Conservation (phyloP, 208 protist genomes). For the Wallacemonas sp. region DNA sequence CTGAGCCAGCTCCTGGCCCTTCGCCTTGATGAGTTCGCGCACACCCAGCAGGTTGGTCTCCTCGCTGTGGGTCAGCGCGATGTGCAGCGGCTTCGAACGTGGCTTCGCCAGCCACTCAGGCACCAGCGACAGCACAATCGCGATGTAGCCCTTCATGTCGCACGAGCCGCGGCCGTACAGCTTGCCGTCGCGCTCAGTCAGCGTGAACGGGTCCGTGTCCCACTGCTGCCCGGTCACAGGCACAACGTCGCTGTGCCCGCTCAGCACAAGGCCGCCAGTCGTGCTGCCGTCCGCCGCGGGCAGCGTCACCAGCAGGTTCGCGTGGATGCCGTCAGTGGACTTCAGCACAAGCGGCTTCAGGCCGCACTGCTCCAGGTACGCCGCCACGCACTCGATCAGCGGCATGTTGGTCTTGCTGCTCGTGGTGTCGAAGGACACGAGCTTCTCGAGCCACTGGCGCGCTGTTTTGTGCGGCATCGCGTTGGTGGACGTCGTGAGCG, state of each 20-base stretch:
- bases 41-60: conserved; percentile 35
- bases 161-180: conserved; percentile 56
- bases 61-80: conserved; percentile 46
- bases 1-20: conserved; percentile 27
- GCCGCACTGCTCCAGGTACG: conserved; percentile 27
- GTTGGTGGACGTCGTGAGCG: neutral
- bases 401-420: conserved; percentile 50
- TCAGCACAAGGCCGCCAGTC: conserved; percentile 48
- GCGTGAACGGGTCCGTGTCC: conserved; percentile 48
- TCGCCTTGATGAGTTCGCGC: conserved; percentile 20
- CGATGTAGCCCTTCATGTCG: conserved; percentile 67
- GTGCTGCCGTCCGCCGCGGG: conserved; percentile 28
- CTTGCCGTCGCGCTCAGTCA: conserved; percentile 46
- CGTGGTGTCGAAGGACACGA: conserved; percentile 53
- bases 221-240: conserved; percentile 72
- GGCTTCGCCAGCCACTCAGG: conserved; percentile 37
- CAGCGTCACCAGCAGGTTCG: conserved; percentile 62
- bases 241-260: conserved; percentile 67
- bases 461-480: no score
- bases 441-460: conserved; percentile 40
- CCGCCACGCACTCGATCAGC: conserved; percentile 33
- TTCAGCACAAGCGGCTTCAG: no score
- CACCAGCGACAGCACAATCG: conserved; percentile 34
- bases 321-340: conserved; percentile 32
- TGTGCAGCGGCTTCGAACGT: conserved; percentile 45